phyloP scores from a whole-genome alignment of 2,329 filamentous ascomycete species.

The Parascedosporium putredinis region DNA sequence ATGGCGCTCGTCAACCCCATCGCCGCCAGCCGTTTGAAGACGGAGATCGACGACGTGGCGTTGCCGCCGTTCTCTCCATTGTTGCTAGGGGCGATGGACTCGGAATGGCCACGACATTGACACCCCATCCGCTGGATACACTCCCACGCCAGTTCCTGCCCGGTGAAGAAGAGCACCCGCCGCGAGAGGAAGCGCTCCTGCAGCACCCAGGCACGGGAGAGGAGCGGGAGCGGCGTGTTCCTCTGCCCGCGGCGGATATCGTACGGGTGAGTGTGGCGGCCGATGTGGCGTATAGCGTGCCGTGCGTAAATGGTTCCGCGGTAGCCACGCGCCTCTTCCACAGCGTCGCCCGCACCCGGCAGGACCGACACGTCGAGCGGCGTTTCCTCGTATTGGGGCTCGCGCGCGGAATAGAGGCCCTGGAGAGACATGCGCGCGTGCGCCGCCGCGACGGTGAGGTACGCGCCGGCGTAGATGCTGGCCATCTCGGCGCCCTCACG shows the following conservation, averaged over 20 bases:
- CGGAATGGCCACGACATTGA: slow-evolving; percentile 2
- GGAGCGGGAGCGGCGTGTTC: background rate
- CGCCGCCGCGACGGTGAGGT: slow-evolving; percentile 6
- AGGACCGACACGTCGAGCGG: background rate
- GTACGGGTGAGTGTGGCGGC: background rate
- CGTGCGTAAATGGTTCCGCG: background rate
- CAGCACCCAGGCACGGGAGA: background rate
- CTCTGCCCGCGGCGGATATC: no score
- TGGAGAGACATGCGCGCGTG: background rate
- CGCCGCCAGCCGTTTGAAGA: no score
- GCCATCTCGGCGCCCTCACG: slow-evolving; percentile 11
- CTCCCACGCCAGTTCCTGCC: background rate
- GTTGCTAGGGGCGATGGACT: no score
- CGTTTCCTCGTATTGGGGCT: background rate
- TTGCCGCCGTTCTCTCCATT: no score
- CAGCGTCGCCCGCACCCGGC: no score
- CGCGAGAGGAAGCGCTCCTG: background rate
- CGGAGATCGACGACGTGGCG: no score
- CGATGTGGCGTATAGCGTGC: background rate
- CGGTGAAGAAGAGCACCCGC: background rate
- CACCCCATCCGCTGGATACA: background rate
- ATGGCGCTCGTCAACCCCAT: no score
- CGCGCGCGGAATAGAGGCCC: background rate
- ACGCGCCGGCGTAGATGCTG: slow-evolving; percentile 9
- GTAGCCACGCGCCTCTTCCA: no score